Base-by-base conservation (phyloP, 2,329 filamentous ascomycete species). In the Pseudocercospora ulei region DNA sequence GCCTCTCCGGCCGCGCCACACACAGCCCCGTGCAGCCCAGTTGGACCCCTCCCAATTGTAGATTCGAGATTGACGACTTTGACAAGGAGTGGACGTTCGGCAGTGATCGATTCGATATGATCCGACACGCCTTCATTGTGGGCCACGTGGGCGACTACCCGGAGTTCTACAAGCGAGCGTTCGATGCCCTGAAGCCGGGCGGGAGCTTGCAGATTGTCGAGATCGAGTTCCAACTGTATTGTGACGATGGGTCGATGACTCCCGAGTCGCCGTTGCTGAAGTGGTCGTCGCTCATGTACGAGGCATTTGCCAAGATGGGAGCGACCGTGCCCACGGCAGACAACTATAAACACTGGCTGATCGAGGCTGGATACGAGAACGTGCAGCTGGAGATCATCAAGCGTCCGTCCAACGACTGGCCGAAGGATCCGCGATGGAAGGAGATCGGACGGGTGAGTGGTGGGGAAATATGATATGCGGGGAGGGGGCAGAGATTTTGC, bases 161-260 rank as follows among this genome's bases (percentile, higher is more conserved):
- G 4, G 35, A 38, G 9, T 28, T 56, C 13, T 51, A 51, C 36
- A 41, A 47, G 38, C 56, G 61, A 44, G 56, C 56, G 3, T 56
- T 48, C 41, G 39, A 35, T 4, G 41, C 48, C 1, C 58, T 61
- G 43, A 63, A 62, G 37, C 64, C 64, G 1, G 64, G 64, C 7
- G 64, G 63, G 36, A 66, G 56, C 52, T 49, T 66, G 13, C 63
- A 67, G 43, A 57, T 65, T 18, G 60, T 63, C 7, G 66, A 69
- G 43, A 56, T 65, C 43, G 58, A 59, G 1, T 58, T 65, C 0
- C 57, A 60, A 3, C 59, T 62, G 0, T 55, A 51, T n/a, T 55
- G 56, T 17, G 60, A 65, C 24, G 65, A 69, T 36, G 62, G 53
- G 7, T 63, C 55, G n/a, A 51, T 64, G 47, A 49, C 44, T 3